Evolutionary conservation across 2,329 filamentous ascomycete genomes (phyloP), one percentile per base, ranked within the genome.

Genomic region (Monilinia fructigena): DNA sequence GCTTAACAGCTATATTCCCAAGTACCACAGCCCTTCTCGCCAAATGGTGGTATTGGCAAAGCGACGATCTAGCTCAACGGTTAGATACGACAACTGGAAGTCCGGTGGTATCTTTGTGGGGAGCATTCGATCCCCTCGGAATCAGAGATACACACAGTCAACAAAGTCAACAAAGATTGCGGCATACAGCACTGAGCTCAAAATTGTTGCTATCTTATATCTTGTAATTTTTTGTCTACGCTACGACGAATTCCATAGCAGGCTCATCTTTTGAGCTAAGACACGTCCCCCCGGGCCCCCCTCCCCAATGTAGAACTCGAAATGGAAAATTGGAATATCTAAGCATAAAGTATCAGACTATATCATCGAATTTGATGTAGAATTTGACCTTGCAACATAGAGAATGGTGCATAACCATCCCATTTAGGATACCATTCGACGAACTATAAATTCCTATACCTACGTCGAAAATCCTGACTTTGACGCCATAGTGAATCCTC

Each of bases 11-110:
- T 23, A 23, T 48, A 59, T 35, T 35, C 20, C 5, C n/a, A 35
- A 16, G 47, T n/a, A 35, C n/a, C 20, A 42, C 28, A 10, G 12
- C 11, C 16, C 1, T 23, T 8, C 26, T 60, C 28, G 42, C 35
- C 56, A 60, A 60, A 48, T 23, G 12, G 42, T 60, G 28, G 42
- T 38, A 60, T 60, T 16, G 56, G 48, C 42, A 60, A 48, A 47
- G n/a, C 28, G 42, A 14, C 28, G 35, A 7, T 48, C 56, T 60
- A 38, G 56, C 42, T 35, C 18, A 26, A 48, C 28, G 28, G 56
- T 48, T 48, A 48, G 42, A 35, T 16, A 18, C 56, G 20, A 48
- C 20, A 48, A 60, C 28, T 60, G 18, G 42, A 60, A 20, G 20
- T 47, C 23, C 26, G 56, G 42, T 47, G 40, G 26, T 48, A 48